These are phyloP conservation scores for Dipteronia sinensis DNA, from an alignment of 345 rosid species.

Conservation along the genomic window DNA sequence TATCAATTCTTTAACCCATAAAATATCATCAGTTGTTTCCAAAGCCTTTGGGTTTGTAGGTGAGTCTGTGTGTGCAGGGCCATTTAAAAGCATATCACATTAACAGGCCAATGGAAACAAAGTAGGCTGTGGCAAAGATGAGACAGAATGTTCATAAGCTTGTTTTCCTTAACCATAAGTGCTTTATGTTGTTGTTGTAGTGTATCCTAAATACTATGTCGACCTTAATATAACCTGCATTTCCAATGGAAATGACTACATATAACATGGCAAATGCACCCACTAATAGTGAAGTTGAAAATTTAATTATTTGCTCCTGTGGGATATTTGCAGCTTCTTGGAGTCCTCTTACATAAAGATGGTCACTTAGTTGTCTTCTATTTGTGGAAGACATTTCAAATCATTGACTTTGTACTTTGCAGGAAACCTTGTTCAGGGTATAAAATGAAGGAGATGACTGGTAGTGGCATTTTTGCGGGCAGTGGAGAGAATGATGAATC, in stretches of 20 bases:
- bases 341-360: background rate
- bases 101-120: background rate
- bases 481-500: constrained; percentile 52
- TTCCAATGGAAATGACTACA: background rate
- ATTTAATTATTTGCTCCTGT: background rate
- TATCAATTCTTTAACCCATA: background rate
- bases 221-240: background rate
- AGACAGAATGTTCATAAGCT: background rate
- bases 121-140: constrained; percentile 1
- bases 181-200: background rate
- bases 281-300: background rate
- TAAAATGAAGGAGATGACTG: constrained; percentile 93
- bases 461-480: constrained; percentile 86
- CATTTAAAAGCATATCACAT: background rate
- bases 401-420: constrained; percentile 16
- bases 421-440: constrained; percentile 96
- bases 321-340: background rate
- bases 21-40: background rate
- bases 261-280: background rate
- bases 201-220: background rate
- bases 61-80: background rate
- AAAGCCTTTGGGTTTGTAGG: background rate
- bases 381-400: constrained; percentile 16
- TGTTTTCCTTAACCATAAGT: background rate
- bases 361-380: background rate